phyloP scores from a whole-genome alignment of 1,284 basidiomycete genomes.

The Heterobasidion annosum region DNA sequence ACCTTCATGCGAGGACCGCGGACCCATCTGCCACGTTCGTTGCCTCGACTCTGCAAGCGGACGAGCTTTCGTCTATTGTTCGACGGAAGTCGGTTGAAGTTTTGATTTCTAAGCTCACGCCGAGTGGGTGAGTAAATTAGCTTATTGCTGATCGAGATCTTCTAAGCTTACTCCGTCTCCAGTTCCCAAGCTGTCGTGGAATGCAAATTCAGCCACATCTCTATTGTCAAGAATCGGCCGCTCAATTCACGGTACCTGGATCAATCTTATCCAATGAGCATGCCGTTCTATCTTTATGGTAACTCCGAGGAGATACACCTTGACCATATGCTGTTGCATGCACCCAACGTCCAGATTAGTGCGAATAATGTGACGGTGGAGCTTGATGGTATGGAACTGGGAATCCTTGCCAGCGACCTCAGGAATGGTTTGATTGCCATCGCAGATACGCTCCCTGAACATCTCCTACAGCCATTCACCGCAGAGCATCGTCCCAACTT shows the following conservation, averaged over 20 bases:
- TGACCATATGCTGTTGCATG: conserved; percentile 28
- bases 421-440: conserved; percentile 16
- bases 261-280: conserved; percentile 19
- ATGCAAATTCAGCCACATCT: conserved; percentile 17
- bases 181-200: too few relatives aligned
- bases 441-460: conserved; percentile 15
- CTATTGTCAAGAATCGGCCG: conserved; percentile 20
- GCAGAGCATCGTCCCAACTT: conserved; percentile 2
- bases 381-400: conserved; percentile 10
- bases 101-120: too few relatives aligned
- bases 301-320: conserved; percentile 22
- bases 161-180: too few relatives aligned
- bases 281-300: conserved; percentile 36
- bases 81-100: neutral
- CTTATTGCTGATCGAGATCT: too few relatives aligned
- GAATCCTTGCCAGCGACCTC: conserved; percentile 11
- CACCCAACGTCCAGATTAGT: conserved; percentile 30
- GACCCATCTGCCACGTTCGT: conserved; percentile 10
- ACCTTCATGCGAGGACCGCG: conserved; percentile 12
- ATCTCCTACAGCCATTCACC: conserved; percentile 22
- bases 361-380: conserved; percentile 18
- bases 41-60: conserved; percentile 12
- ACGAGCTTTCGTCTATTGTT: conserved; percentile 6
- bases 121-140: too few relatives aligned
- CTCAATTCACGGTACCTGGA: conserved; percentile 18